Evolutionary conservation across 2,329 filamentous ascomycete genomes (phyloP).

Genomic region (Colletotrichum orbiculare): DNA sequence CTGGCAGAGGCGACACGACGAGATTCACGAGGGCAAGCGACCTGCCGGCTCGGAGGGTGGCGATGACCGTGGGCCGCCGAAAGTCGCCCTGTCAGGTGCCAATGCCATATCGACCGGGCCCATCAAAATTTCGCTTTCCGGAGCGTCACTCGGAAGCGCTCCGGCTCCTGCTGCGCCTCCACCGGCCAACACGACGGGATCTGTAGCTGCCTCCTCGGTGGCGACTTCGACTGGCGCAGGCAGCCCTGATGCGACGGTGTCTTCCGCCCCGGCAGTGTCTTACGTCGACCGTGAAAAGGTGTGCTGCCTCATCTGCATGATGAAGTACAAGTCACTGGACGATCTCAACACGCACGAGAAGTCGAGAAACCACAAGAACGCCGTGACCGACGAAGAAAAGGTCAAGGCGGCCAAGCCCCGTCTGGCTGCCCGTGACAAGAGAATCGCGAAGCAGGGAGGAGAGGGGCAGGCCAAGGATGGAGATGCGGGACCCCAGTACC

Average conservation of each 20-base stretch:
- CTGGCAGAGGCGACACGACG: conserved; percentile 57
- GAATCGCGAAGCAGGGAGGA: conserved; percentile 44
- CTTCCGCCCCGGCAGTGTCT: conserved; percentile 48
- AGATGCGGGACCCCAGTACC: conserved; percentile 56
- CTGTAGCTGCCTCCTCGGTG: no score
- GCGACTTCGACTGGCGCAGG: neutral
- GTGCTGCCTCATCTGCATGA: conserved; percentile 59
- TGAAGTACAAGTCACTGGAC: conserved; percentile 57
- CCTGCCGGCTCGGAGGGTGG: neutral
- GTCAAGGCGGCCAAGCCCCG: conserved; percentile 61
- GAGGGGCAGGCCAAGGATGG: conserved; percentile 39
- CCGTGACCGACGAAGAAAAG: conserved; percentile 52
- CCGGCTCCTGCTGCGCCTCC: conserved; percentile 5
- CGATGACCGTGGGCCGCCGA: conserved; percentile 34
- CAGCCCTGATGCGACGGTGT: conserved; percentile 22
- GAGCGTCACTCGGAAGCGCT: conserved; percentile 16
- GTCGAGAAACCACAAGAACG: conserved; percentile 55
- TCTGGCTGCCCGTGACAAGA: conserved; percentile 49
- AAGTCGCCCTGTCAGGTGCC: conserved; percentile 36
- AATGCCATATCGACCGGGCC: conserved; percentile 31
- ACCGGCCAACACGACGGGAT: neutral
- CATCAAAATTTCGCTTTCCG: conserved; percentile 47
- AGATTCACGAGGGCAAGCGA: conserved; percentile 46
- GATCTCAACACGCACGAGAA: conserved; percentile 56
- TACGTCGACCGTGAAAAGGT: conserved; percentile 68